Base-by-base conservation (phyloP, 495 filamentous ascomycete species). In the Lophiotrema nucula region DNA sequence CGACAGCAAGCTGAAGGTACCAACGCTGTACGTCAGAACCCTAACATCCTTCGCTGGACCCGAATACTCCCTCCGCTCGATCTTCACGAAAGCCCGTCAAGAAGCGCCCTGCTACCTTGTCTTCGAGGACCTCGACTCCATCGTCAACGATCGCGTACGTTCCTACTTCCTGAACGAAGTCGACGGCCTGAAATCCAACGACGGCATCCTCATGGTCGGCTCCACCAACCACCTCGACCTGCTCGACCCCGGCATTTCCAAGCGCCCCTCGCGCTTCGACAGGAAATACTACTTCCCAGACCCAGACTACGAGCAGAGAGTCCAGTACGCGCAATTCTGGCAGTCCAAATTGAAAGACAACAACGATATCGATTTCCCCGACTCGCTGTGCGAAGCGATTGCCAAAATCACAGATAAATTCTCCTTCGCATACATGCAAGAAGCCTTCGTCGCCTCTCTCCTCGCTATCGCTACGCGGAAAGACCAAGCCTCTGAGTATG, bases 171-270 rank as follows among this genome's bases (percentile, higher is more conserved):
- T 75, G 27, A 73, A 73, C 47, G 67, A 71, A 60, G 70, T 73
- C n/a, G 70, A 73, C 59, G 70, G 71, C 31, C 66, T 75, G 24
- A 41, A 58, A 16, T 62, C 58, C 46, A 75, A 75, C 49, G 71
- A 73, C 45, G 72, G 72, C 19, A 75, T 75, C 35, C 57, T 74
- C n/a, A 75, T 75, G 72, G 64, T 75, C 12, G 72, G 72, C 25
- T 67, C 60, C 41, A 75, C 72, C 3, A 75, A 75, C 48, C 71
- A 75, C 46, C 62, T 75, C 19, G 72, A 75, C 26, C 58, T 62
- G 18, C 61, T 75, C 2, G 72, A 75, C 48, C 71, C 72, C 3
- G 72, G 69, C 15, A 73, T 75, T 27, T 48, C 67, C n/a, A 73
- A 75, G 58, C 61, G 72, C 3, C 72, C 72, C 2, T 60, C 47